Evolutionary conservation across 106 monocot genomes (phyloP).

Genomic region (Agapanthus africanus): DNA sequence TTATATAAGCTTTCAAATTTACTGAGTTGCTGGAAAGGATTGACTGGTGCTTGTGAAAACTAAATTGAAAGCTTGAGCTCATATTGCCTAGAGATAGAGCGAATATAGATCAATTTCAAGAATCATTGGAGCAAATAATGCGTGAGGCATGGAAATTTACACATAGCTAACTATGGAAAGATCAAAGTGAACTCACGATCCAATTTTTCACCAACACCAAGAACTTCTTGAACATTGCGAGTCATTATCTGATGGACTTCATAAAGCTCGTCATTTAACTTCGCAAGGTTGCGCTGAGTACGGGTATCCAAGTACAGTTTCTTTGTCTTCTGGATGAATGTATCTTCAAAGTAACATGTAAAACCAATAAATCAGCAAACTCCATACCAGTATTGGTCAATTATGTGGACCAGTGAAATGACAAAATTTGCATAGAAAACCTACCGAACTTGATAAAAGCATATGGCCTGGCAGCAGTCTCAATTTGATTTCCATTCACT

Average conservation of each 20-base stretch:
- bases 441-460: conserved; percentile 99
- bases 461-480: conserved; percentile 97
- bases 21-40: not conserved
- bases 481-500: conserved; percentile 85
- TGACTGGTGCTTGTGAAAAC: not conserved
- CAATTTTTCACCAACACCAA: conserved; percentile 96
- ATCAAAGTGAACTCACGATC: conserved; percentile 66
- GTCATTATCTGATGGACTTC: conserved; percentile 99
- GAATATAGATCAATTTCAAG: not conserved
- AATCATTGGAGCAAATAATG: too few species aligned
- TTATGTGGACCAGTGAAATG: not conserved
- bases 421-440: too few species aligned
- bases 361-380: too few species aligned
- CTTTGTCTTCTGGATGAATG: conserved; percentile 98
- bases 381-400: too few species aligned
- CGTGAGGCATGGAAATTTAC: too few species aligned
- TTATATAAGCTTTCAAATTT: not conserved
- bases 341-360: too few species aligned
- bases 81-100: not conserved
- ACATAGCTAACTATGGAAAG: conserved; percentile 5
- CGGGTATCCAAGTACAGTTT: conserved; percentile 90
- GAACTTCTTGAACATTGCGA: conserved; percentile 97
- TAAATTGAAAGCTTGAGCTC: not conserved
- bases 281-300: conserved; percentile 89
- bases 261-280: conserved; percentile 94